These are phyloP conservation scores for Cucurbita moschata DNA, from an alignment of 306 rosid species.

Conservation along the genomic window DNA sequence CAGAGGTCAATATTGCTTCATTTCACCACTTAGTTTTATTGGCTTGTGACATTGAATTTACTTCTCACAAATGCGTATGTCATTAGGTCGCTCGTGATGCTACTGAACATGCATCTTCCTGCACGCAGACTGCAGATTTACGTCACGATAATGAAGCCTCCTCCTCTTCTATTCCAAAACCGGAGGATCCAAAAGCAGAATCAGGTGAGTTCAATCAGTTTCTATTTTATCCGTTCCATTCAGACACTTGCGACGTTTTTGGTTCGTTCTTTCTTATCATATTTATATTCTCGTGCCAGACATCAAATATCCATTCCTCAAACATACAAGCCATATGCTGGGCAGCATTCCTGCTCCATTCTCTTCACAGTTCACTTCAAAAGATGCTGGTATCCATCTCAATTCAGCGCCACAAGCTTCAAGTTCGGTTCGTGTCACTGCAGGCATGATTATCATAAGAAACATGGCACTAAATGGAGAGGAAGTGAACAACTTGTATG, in stretches of 20 bases:
- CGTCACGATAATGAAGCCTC: constrained; percentile 25
- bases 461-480: constrained; percentile 31
- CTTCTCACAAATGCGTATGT: neutral
- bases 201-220: constrained; percentile 28
- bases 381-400: constrained; percentile 34
- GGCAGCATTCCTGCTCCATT: constrained; percentile 64
- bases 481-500: constrained; percentile 34
- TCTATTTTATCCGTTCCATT: neutral
- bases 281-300: constrained; percentile 23
- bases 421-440: constrained; percentile 45
- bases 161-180: constrained; percentile 16
- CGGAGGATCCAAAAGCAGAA: constrained; percentile 15
- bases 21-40: neutral
- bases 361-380: constrained; percentile 58
- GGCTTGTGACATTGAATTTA: neutral
- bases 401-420: constrained; percentile 51
- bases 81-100: constrained; percentile 33
- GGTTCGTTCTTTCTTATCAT: neutral
- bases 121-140: constrained; percentile 21
- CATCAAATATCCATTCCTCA: constrained; percentile 26
- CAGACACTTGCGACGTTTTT: neutral
- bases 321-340: constrained; percentile 41
- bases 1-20: constrained; percentile 9
- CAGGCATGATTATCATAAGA: constrained; percentile 73
- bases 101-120: constrained; percentile 11